Conservation (phyloP, 495 filamentous ascomycete species). For the Astrocystis sublimbata region DNA sequence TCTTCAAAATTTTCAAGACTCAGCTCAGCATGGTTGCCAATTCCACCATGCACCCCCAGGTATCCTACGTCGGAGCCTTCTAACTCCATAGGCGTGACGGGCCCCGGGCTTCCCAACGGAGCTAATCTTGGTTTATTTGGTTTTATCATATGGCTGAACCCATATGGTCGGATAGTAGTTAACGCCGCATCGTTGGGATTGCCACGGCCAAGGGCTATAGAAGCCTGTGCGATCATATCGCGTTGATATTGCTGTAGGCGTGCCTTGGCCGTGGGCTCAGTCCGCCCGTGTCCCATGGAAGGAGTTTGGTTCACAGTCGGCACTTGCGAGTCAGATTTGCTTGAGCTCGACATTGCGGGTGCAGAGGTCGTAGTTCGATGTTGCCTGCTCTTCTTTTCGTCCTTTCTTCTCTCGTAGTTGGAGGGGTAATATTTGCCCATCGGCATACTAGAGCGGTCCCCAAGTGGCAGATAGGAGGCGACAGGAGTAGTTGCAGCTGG, state of each 20-base stretch:
- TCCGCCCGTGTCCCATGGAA: slow-evolving; percentile 30
- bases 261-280: slow-evolving; percentile 47
- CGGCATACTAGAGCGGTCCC: slow-evolving; percentile 40
- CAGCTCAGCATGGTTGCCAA: slow-evolving; percentile 23
- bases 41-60: slow-evolving; percentile 20
- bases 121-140: slow-evolving; percentile 64
- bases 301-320: slow-evolving; percentile 25
- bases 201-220: slow-evolving; percentile 43
- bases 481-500: slow-evolving; percentile 36
- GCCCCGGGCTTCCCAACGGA: slow-evolving; percentile 73
- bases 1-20: slow-evolving; percentile 26
- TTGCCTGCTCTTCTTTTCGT: slow-evolving; percentile 26
- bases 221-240: slow-evolving; percentile 59
- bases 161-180: slow-evolving; percentile 33
- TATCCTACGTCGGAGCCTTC: slow-evolving; percentile 46
- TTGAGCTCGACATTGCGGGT: slow-evolving; percentile 17
- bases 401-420: slow-evolving; percentile 48
- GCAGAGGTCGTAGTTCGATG: slow-evolving; percentile 21
- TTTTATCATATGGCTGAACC: slow-evolving; percentile 37
- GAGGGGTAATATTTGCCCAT: slow-evolving; percentile 59
- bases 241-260: slow-evolving; percentile 60
- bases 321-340: slow-evolving; percentile 36
- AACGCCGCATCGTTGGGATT: slow-evolving; percentile 33
- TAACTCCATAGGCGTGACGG: slow-evolving; percentile 74
- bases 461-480: slow-evolving; percentile 45